Evolutionary conservation across 495 filamentous ascomycete genomes (phyloP), one percentile per base, ranked within the genome.

Genomic region (Xylaria sp.): DNA sequence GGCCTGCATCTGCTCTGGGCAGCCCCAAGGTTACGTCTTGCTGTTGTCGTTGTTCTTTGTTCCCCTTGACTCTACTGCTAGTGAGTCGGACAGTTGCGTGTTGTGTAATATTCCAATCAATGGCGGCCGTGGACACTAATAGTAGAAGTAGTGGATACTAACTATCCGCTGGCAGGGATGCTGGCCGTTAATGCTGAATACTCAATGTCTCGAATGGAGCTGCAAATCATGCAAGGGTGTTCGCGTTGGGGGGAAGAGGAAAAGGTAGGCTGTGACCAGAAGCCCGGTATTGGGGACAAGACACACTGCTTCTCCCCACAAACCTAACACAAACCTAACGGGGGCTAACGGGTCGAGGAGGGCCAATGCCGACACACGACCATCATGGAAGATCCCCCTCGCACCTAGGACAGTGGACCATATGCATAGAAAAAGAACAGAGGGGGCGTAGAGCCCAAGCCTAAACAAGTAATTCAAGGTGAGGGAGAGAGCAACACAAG

Each of bases 171-270:
- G 44, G 69, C 77, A 79, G 75, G 77, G 77, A 79, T 79, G 72
- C 67, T 68, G 70, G 77, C 73, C 77, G 75, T 77, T 79, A 70
- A 75, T 77, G 72, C 77, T 67, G 73, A 75, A 41, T 74, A 65
- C 53, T 58, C 67, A 73, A 74, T 79, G 77, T 79, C 77, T 79
- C 71, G 70, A 68, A 75, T 29, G 41, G 24, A 67, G 66, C 75
- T 79, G 77, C 75, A 79, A 79, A 79, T 79, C 75, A 79, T 79
- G 77, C 77, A 79, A 79, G 77, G 77, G 72, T 79, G 31, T 63
- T 63, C 59, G 68, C 68, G 55, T 62, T 63, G 59, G 52, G 58
- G 58, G 26, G 50, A 44, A 72, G 64, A 71, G 66, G 62, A 71
- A 71, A 62, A 74, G 67, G 70, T 53, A 73, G 75, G 77, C 73